Conservation (phyloP, 306 rosid species). For the Glycine latifolia region DNA sequence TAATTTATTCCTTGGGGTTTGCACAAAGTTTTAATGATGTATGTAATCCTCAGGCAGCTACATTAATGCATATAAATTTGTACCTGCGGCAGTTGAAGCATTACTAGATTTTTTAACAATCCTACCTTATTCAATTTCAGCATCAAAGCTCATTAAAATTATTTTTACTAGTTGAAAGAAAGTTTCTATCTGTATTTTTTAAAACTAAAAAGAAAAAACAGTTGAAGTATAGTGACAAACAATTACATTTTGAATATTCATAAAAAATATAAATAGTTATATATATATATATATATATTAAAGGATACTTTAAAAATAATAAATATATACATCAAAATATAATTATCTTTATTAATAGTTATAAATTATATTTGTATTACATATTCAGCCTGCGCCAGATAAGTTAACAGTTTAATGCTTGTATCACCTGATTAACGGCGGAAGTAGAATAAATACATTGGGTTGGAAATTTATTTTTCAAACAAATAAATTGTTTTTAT, state of each 20-base stretch:
- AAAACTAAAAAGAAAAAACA: no score
- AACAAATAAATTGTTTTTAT: neutral
- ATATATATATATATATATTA: no score
- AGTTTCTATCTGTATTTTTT: no score
- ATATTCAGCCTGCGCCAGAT: neutral
- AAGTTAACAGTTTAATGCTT: neutral
- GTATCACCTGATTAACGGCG: neutral
- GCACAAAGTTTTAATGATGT: slow-evolving; percentile 19
- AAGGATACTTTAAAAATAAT: no score
- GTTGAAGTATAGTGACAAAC: no score
- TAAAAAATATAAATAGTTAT: no score
- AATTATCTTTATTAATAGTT: no score
- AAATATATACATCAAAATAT: no score
- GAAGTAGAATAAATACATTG: neutral
- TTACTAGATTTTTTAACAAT: neutral
- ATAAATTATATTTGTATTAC: neutral
- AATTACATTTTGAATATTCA: no score
- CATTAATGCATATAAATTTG: no score
- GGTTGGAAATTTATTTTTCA: neutral
- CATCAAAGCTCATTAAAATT: neutral
- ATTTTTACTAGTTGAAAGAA: no score
- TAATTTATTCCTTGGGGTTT: slow-evolving; percentile 33
- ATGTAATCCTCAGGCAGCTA: neutral
- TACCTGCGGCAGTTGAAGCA: no score
- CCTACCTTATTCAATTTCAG: slow-evolving; percentile 11